Evolutionary conservation across 1,284 basidiomycete species (phyloP).

Genomic region (Megacollybia platyphylla): DNA sequence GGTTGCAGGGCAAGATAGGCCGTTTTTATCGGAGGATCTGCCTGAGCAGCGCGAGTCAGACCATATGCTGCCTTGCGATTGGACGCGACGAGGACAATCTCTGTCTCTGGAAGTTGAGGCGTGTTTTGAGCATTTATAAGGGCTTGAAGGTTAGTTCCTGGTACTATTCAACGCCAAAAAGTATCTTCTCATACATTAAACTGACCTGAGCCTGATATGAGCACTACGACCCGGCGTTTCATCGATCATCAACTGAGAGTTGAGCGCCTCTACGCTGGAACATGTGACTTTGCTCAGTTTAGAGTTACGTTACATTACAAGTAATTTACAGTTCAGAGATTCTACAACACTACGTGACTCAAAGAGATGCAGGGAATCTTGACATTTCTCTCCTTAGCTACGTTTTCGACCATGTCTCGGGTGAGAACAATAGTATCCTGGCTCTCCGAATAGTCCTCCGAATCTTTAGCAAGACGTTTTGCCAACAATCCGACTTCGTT

Average conservation of each 20-base stretch:
- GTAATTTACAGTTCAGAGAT: no score
- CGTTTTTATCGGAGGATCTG: conserved; percentile 70
- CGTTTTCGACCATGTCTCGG: conserved; percentile 9
- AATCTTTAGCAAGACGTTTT: background rate
- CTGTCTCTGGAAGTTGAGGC: conserved; percentile 49
- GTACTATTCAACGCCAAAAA: conserved; percentile 11
- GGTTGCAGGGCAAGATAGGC: conserved; percentile 79
- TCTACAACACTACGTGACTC: background rate
- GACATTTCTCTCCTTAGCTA: conserved; percentile 6
- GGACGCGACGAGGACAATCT: conserved; percentile 79
- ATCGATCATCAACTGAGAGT: no score
- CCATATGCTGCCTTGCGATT: conserved; percentile 91
- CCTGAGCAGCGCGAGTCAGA: conserved; percentile 63
- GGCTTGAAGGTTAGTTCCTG: conserved; percentile 93
- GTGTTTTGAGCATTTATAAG: conserved; percentile 80
- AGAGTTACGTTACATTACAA: background rate
- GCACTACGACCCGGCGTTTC: conserved; percentile 24
- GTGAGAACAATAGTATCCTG: conserved; percentile 7
- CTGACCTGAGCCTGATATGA: conserved; percentile 69
- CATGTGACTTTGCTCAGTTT: no score
- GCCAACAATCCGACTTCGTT: conserved; percentile 76
- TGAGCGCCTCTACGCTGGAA: no score
- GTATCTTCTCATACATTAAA: conserved; percentile 6
- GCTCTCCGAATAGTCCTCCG: conserved; percentile 2
- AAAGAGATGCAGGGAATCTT: conserved; percentile 4